Conservation (phyloP, 164 flowering plant species). For the Cinnamomum micranthum region DNA sequence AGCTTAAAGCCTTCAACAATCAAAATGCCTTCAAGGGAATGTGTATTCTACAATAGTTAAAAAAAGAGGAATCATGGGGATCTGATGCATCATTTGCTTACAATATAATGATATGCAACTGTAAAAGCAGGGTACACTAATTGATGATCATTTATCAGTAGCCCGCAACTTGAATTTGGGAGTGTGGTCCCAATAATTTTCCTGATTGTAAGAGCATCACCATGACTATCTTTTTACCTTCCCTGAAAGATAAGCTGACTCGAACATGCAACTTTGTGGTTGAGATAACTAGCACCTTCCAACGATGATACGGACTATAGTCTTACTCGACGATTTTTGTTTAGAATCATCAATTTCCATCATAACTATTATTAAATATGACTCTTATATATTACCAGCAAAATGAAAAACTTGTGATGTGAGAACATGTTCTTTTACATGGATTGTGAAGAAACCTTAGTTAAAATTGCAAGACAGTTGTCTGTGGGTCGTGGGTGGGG, state of each 20-base stretch:
- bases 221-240: not conserved
- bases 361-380: not conserved
- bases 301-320: not conserved
- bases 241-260: not conserved
- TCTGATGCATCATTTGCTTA: not conserved
- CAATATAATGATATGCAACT: not conserved
- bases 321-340: not conserved
- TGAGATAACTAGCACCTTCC: too few species aligned
- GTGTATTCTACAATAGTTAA: not conserved
- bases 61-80: not conserved
- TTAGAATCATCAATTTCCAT: not conserved
- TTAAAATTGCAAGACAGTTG: slow-evolving; percentile 59
- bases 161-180: not conserved
- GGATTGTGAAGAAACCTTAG: slow-evolving; percentile 13
- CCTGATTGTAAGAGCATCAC: not conserved
- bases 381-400: not conserved
- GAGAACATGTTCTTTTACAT: not conserved
- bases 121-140: not conserved
- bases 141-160: not conserved
- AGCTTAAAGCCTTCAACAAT: not conserved
- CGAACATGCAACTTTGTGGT: not conserved
- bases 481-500: slow-evolving; percentile 76
- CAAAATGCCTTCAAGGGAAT: not conserved
- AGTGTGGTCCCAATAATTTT: not conserved
- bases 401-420: not conserved